Evolutionary conservation across 2,329 filamentous ascomycete species (phyloP).

Genomic region (Aspergillus puulaauensis): DNA sequence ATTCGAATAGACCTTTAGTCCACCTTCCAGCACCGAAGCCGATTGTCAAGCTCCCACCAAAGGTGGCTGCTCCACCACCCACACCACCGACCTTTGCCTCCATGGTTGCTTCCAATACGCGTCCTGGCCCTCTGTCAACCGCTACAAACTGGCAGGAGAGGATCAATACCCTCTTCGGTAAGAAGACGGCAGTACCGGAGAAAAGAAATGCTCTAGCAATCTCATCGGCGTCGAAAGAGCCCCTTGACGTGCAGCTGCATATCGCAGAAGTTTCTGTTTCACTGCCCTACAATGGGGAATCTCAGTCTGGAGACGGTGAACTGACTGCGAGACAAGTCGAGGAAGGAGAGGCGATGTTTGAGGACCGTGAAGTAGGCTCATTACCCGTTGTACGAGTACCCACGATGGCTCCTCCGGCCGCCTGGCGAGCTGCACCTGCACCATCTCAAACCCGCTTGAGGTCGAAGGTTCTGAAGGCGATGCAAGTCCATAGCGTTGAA

Average conservation of each 20-base stretch:
- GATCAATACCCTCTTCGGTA: constrained; percentile 77
- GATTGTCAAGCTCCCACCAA: constrained; percentile 77
- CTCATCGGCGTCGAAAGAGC: constrained; percentile 66
- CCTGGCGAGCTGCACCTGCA: constrained; percentile 59
- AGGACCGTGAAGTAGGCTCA: constrained; percentile 77
- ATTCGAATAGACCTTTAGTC: constrained; percentile 53
- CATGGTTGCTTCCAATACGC: constrained; percentile 40
- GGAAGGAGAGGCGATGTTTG: constrained; percentile 77
- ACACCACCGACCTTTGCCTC: constrained; percentile 49
- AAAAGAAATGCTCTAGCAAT: constrained; percentile 60
- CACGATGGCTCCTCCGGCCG: constrained; percentile 58
- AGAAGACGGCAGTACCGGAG: constrained; percentile 49
- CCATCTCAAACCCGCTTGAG: constrained; percentile 35
- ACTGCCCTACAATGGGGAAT: constrained; percentile 52
- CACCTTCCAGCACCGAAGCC: constrained; percentile 63
- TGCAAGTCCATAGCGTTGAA: constrained; percentile 53
- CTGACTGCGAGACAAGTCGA: constrained; percentile 67
- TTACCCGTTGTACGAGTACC: constrained; percentile 71
- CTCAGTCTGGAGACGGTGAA: constrained; percentile 44
- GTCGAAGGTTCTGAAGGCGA: constrained; percentile 53
- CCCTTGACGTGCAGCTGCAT: constrained; percentile 58
- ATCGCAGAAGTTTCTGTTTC: constrained; percentile 67
- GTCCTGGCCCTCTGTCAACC: constrained; percentile 45
- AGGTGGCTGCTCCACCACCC: constrained; percentile 42
- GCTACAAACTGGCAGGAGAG: constrained; percentile 71